Percentiles rank a stretch among this genome's conserved stretches.
Evolutionary conservation across 176 grass and related monocot species (phyloP).

Genomic region (Carex myosuroides): DNA sequence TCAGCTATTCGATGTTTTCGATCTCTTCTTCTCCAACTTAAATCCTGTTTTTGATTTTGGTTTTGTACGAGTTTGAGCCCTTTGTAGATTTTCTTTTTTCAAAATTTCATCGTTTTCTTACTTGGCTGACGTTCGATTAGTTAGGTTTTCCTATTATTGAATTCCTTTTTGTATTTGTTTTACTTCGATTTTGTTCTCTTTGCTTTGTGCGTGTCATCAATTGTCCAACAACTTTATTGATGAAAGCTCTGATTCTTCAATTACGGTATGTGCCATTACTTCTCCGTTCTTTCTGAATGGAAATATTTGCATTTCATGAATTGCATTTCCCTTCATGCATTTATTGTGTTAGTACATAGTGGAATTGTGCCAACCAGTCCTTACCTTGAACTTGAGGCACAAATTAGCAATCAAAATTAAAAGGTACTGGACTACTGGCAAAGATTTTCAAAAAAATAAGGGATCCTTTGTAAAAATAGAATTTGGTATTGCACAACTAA

Average conservation of each 20-base stretch:
- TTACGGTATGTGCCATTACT: background rate
- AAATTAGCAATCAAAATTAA: no score
- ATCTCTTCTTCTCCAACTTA: no score
- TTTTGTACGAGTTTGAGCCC: background rate
- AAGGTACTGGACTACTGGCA: no score
- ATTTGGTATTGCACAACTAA: no score
- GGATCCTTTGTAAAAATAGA: no score
- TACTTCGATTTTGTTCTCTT: background rate
- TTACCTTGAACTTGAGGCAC: no score
- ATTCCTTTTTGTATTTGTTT: background rate
- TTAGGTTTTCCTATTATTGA: background rate
- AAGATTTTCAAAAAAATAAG: background rate
- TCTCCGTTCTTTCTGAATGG: background rate
- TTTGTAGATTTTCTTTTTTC: background rate
- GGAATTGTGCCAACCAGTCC: background rate
- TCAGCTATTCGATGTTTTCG: no score
- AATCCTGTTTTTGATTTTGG: background rate
- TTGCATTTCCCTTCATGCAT: background rate
- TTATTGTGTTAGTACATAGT: background rate
- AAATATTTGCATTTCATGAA: background rate
- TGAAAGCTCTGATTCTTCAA: background rate
- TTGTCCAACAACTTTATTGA: no score
- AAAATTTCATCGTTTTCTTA: background rate
- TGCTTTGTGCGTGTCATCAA: no score
- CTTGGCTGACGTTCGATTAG: background rate